Evolutionary conservation across 176 grass and related monocot genomes (phyloP).

Genomic region (Lolium rigidum): DNA sequence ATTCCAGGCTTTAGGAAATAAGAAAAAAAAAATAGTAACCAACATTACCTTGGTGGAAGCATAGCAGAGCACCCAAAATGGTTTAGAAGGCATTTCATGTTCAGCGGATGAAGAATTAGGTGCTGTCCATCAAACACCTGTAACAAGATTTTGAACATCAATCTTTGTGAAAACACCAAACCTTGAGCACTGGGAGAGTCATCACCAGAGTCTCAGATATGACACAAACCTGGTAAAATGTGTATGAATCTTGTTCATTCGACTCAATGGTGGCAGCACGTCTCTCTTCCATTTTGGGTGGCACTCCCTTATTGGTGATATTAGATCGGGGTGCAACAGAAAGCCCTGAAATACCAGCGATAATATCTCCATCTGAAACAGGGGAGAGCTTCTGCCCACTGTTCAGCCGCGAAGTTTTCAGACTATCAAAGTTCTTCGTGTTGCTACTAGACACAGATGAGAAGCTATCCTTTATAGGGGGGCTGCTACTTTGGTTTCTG

Average conservation of each 20-base stretch:
- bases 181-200: not conserved
- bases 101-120: conserved; percentile 93
- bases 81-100: conserved; percentile 93
- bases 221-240: conserved; percentile 84
- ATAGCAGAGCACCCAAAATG: conserved; percentile 77
- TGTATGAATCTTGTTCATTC: conserved; percentile 75
- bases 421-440: conserved; percentile 41
- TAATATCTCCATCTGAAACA: conserved; percentile 43
- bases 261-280: conserved; percentile 1
- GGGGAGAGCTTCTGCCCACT: conserved; percentile 34
- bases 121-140: conserved; percentile 89
- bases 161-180: conserved; percentile 26
- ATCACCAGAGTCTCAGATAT: conserved; percentile 24
- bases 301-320: conserved; percentile 46
- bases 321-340: conserved; percentile 40
- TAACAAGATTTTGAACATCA: conserved; percentile 43
- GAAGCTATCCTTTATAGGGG: conserved; percentile 55
- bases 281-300: conserved; percentile 52
- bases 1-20: conserved; percentile 30
- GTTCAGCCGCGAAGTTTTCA: conserved; percentile 22
- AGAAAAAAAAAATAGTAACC: conserved; percentile 24
- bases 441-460: conserved; percentile 49
- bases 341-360: conserved; percentile 33
- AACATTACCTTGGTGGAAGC: conserved; percentile 80
- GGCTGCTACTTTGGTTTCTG: conserved; percentile 53